These are phyloP conservation scores for Themeda triandra DNA, from an alignment of 176 grass and related monocot genomes.

Conservation along the genomic window DNA sequence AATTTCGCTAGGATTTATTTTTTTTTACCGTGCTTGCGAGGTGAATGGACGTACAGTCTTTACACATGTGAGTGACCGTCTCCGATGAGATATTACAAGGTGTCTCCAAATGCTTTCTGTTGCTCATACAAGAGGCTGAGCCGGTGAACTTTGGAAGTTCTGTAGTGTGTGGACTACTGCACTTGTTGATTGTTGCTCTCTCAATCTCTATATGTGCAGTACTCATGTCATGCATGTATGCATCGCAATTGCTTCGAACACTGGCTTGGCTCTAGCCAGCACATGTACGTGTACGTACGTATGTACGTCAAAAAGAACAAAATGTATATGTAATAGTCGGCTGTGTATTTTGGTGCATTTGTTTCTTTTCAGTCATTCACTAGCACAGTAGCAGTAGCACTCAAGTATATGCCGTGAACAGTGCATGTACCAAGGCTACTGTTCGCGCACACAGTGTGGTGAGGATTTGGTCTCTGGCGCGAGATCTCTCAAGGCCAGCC, in stretches of 20 bases:
- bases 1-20: no score
- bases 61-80: no score
- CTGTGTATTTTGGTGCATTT: background rate
- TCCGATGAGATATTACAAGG: no score
- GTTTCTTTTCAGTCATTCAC: background rate
- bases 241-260: background rate
- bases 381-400: background rate
- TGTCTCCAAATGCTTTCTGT: no score
- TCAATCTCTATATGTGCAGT: background rate
- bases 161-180: no score
- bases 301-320: background rate
- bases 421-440: background rate
- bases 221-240: background rate
- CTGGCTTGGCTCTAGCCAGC: background rate
- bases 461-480: constrained; percentile 12
- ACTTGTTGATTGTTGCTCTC: background rate
- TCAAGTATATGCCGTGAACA: background rate
- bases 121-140: no score
- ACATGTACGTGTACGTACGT: background rate
- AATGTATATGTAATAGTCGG: background rate
- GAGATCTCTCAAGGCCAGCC: background rate
- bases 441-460: background rate
- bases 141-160: no score
- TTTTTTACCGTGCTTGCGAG: no score
- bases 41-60: no score